Percentiles rank a stretch among this genome's conserved stretches.
phyloP scores from a whole-genome alignment of 495 filamentous ascomycete species.

The Platismatia glauca region DNA sequence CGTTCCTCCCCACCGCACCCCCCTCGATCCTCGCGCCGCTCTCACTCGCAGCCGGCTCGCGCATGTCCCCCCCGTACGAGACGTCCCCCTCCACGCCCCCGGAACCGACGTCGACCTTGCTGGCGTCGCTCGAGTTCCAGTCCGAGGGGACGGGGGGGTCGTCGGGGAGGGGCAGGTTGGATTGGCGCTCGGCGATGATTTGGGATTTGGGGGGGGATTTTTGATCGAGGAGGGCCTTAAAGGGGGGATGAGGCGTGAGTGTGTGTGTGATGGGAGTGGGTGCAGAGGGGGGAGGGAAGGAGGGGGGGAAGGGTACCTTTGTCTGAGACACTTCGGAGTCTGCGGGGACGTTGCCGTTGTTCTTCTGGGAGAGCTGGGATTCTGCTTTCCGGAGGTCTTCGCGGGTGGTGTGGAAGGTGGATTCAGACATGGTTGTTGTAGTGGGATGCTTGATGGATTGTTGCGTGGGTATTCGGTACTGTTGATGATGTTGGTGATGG shows the following conservation, averaged over 20 bases:
- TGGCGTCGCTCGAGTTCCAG: constrained; percentile 61
- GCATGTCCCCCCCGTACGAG: constrained; percentile 45
- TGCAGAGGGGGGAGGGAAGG: background rate
- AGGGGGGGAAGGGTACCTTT: constrained; percentile 29
- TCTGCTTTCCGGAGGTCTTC: constrained; percentile 47
- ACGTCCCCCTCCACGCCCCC: constrained; percentile 46
- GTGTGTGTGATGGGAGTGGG: constrained; percentile 6
- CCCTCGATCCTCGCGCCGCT: constrained; percentile 48
- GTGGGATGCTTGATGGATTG: background rate
- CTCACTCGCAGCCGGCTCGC: constrained; percentile 53
- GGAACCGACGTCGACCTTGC: constrained; percentile 58
- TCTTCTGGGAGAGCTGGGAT: constrained; percentile 34
- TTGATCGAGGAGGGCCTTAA: constrained; percentile 39
- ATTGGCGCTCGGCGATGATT: constrained; percentile 53
- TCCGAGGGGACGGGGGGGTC: constrained; percentile 65
- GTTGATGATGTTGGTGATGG: background rate
- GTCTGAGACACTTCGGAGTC: constrained; percentile 41
- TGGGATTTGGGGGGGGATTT: constrained; percentile 46
- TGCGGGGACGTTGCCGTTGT: constrained; percentile 36
- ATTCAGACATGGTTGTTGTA: constrained; percentile 37
- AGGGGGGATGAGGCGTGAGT: background rate
- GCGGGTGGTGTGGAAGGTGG: constrained; percentile 43
- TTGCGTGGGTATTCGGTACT: background rate
- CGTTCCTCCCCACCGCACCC: constrained; percentile 32
- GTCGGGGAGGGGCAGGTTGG: constrained; percentile 72